Evolutionary conservation across 2,329 filamentous ascomycete species (phyloP).

Genomic region (Clonostachys byssicola): DNA sequence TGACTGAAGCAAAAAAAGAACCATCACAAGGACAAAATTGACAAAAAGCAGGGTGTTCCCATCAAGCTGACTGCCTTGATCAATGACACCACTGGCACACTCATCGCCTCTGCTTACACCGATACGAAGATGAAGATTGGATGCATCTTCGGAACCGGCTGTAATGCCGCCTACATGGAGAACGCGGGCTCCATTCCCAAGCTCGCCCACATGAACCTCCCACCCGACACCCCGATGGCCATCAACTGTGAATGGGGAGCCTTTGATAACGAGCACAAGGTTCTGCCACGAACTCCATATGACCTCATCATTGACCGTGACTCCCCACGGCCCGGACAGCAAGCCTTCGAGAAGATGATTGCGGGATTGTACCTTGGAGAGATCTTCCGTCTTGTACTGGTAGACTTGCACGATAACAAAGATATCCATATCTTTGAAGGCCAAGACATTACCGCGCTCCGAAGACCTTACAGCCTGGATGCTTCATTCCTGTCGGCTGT

Average conservation of each 20-base stretch:
- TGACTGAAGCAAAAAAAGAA: background rate
- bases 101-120: constrained; percentile 97
- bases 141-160: constrained; percentile 97
- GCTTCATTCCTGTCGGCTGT: constrained; percentile 90
- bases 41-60: constrained; percentile 65
- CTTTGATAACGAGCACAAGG: constrained; percentile 89
- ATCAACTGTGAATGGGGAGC: constrained; percentile 99
- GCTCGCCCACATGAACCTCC: constrained; percentile 85
- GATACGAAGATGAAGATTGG: constrained; percentile 89
- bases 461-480: constrained; percentile 85
- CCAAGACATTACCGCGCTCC: constrained; percentile 76
- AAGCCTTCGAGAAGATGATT: constrained; percentile 98
- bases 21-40: background rate
- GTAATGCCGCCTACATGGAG: constrained; percentile 99
- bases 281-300: constrained; percentile 81
- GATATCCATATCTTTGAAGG: constrained; percentile 73
- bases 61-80: constrained; percentile 92
- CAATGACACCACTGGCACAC: constrained; percentile 95
- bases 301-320: constrained; percentile 86
- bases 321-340: constrained; percentile 88
- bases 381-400: constrained; percentile 82
- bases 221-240: constrained; percentile 78
- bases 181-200: constrained; percentile 87
- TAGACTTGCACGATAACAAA: constrained; percentile 80
- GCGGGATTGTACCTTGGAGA: constrained; percentile 92